A percentile compares a stretch with the other conserved stretches of the same genome.
Conservation (phyloP, 148 eudicot species). For the Pharnaceum exiguum region DNA sequence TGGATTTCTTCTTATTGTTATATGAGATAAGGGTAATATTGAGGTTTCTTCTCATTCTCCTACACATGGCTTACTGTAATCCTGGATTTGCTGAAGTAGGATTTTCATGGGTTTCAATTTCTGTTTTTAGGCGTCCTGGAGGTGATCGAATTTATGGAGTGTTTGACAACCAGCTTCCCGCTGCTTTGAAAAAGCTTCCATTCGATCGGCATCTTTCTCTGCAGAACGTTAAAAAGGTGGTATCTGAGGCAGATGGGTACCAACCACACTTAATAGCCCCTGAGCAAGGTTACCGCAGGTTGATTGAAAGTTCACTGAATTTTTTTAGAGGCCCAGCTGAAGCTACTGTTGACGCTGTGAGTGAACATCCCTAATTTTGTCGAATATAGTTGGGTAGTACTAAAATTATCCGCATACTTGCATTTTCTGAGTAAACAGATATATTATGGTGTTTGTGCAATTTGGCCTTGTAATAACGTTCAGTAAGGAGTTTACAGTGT, state of each 20-base stretch:
- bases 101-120: constrained; percentile 1
- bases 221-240: constrained; percentile 57
- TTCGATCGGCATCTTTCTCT: constrained; percentile 75
- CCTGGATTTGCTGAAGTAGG: neutral
- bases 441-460: too few relatives aligned
- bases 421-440: too few relatives aligned
- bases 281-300: constrained; percentile 79
- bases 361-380: constrained; percentile 11
- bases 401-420: too few relatives aligned
- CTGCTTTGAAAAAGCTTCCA: constrained; percentile 76
- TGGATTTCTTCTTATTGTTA: too few relatives aligned
- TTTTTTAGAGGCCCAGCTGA: constrained; percentile 78
- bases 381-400: too few relatives aligned
- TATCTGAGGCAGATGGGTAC: constrained; percentile 78
- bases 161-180: constrained; percentile 83
- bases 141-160: constrained; percentile 83
- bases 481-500: too few relatives aligned
- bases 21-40: too few relatives aligned
- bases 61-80: too few relatives aligned
- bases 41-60: too few relatives aligned
- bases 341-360: constrained; percentile 83
- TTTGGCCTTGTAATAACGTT: too few relatives aligned
- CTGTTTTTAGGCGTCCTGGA: constrained; percentile 62
- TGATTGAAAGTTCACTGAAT: constrained; percentile 64
- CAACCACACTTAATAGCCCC: constrained; percentile 88